A percentile compares a stretch with the other conserved stretches of the same genome.
These are phyloP conservation scores for Lentinula edodes DNA, from an alignment of 768 basidiomycete genomes.

Conservation along the genomic window DNA sequence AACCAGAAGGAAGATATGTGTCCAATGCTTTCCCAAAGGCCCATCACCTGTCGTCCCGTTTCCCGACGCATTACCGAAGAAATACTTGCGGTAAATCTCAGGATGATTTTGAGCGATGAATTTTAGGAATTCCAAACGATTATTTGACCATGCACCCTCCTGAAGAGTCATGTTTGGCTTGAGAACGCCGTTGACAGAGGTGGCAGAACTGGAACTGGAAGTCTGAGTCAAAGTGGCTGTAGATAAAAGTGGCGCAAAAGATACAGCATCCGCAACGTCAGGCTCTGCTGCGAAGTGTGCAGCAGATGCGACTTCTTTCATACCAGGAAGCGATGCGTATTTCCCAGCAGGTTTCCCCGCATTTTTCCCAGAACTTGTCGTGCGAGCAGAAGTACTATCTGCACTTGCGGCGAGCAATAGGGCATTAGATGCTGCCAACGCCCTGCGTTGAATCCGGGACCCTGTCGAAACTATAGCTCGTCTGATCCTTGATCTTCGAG, in stretches of 20 bases:
- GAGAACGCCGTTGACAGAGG: neutral
- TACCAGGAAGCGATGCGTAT: neutral
- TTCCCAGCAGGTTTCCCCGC: neutral
- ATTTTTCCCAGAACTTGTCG: neutral
- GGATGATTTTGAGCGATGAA: neutral
- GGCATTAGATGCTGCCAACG: neutral
- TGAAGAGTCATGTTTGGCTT: neutral
- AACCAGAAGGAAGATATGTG: neutral
- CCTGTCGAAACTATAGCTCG: neutral
- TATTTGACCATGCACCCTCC: conserved; percentile 2
- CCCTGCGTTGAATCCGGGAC: neutral
- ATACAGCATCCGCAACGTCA: too few relatives aligned
- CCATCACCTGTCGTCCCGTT: neutral
- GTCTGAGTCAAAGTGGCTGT: neutral
- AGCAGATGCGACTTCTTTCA: neutral
- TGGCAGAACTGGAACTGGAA: neutral
- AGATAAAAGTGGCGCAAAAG: neutral
- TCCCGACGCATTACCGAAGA: neutral
- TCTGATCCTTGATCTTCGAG: neutral
- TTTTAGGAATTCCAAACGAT: neutral
- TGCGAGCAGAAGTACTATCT: neutral
- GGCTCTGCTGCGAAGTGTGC: neutral
- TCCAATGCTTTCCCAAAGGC: neutral
- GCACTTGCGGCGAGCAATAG: neutral
- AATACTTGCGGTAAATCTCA: neutral